Base-by-base conservation (phyloP, 257 asterid genomes). In the Capsicum rhomboideum region DNA sequence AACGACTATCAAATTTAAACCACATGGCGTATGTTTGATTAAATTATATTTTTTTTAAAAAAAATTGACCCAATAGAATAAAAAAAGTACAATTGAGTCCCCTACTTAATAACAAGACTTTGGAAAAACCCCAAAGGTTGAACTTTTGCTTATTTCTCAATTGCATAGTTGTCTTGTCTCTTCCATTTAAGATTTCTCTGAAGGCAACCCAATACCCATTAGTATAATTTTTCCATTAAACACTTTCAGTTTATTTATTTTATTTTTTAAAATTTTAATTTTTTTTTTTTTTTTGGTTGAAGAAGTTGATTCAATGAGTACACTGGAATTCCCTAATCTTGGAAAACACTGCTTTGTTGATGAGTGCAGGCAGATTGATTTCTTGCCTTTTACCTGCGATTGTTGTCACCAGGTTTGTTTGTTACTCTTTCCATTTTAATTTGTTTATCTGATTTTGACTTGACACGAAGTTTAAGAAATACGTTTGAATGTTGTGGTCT, bases 371-470 rank as follows among this genome's bases (percentile, higher is more conserved):
- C 98, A 86, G 89, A 92, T 94, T 81, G 98, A 96, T 89, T 96
- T 96, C 91, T 85, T 96, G 88, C 99, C 99, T 37, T 94, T 94
- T 88, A 94, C 98, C 83, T 96, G 98, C 90, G 98, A 94, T 91
- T 94, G 92, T 84, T 96, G 99, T 91, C 85, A 91, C 63, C 86
- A 82, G 98, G 99, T 94, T 59, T n/a, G n/a, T n/a, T n/a, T n/a
- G n/a, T n/a, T n/a, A n/a, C n/a, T n/a, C n/a, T n/a, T n/a, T n/a
- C n/a, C n/a, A n/a, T n/a, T n/a, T n/a, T n/a, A n/a, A n/a, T n/a
- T n/a, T n/a, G n/a, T n/a, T n/a, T n/a, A n/a, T n/a, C n/a, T n/a
- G n/a, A n/a, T n/a, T n/a, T n/a, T n/a, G n/a, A n/a, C n/a, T n/a
- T n/a, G n/a, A n/a, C n/a, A n/a, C n/a, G n/a, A n/a, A n/a, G n/a